Percentiles rank a stretch among this genome's conserved stretches.
Evolutionary conservation across 2,329 filamentous ascomycete genomes (phyloP).

Genomic region (Sphaceloma murrayae): DNA sequence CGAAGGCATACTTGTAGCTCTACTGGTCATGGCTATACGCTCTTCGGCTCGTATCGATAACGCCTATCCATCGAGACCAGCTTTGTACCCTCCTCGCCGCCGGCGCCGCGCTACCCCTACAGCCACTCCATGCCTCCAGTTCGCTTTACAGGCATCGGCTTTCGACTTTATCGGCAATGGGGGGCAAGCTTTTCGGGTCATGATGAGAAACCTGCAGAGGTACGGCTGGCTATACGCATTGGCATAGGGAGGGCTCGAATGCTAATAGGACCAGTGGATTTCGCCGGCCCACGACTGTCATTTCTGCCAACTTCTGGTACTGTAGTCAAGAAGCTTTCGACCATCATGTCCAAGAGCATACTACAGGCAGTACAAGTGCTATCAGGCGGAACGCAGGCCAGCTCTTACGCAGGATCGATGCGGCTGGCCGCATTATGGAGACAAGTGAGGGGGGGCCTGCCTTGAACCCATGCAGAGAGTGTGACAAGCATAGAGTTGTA

Average conservation of each 20-base stretch:
- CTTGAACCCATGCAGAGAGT: not conserved
- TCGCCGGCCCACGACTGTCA: not conserved
- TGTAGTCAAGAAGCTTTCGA: not conserved
- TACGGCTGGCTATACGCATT: not conserved
- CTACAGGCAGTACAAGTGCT: not conserved
- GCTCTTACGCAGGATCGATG: not conserved
- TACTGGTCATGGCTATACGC: not conserved
- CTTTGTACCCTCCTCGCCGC: not conserved
- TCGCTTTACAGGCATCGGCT: no score
- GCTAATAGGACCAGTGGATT: not conserved
- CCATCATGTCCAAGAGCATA: no score
- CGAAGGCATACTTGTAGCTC: not conserved
- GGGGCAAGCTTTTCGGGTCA: no score
- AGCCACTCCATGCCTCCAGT: no score
- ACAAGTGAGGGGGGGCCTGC: not conserved
- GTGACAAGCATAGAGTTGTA: not conserved
- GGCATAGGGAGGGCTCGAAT: not conserved
- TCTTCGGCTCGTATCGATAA: not conserved
- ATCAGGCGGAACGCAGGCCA: not conserved
- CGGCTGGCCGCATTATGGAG: not conserved
- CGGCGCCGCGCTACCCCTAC: not conserved
- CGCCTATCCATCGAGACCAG: not conserved
- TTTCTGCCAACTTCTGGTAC: not conserved
- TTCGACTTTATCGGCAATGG: no score
- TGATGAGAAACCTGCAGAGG: no score